These are phyloP conservation scores for Zygoascus ofunaensis DNA, from an alignment of 805 yeast species.

Conservation along the genomic window DNA sequence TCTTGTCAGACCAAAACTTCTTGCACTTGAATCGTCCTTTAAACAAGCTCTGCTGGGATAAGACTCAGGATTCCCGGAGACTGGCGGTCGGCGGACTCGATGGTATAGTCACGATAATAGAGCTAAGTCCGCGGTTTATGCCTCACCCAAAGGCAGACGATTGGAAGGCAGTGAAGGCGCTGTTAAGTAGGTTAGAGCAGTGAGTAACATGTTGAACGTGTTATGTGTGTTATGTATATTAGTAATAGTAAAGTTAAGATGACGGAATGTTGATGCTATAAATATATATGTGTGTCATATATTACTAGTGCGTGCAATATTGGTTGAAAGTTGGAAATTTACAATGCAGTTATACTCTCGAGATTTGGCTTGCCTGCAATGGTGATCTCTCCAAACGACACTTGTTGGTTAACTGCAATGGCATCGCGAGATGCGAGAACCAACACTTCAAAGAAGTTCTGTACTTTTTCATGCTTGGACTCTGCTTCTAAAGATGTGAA, in stretches of 20 bases:
- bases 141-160: slow-evolving; percentile 11
- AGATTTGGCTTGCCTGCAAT: slow-evolving; percentile 34
- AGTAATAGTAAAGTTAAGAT: too few relatives aligned
- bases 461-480: slow-evolving; percentile 50
- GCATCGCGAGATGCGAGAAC: slow-evolving; percentile 75
- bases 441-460: slow-evolving; percentile 71
- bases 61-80: slow-evolving; percentile 12
- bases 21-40: slow-evolving; percentile 18
- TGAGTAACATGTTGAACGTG: too few relatives aligned
- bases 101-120: slow-evolving; percentile 26
- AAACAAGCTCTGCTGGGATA: slow-evolving; percentile 27
- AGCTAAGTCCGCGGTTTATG: slow-evolving; percentile 12
- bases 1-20: background rate
- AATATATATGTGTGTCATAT: too few relatives aligned
- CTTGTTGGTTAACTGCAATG: slow-evolving; percentile 50
- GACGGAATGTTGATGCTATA: too few relatives aligned
- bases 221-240: too few relatives aligned
- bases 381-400: slow-evolving; percentile 50
- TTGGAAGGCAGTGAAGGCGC: slow-evolving; percentile 10
- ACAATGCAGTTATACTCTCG: background rate
- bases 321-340: too few relatives aligned
- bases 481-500: background rate
- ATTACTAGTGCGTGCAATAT: too few relatives aligned
- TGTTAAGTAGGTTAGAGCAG: slow-evolving; percentile 4
- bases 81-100: slow-evolving; percentile 29